Conservation (phyloP, 495 filamentous ascomycete genomes). For the Penicillium tannophilum region DNA sequence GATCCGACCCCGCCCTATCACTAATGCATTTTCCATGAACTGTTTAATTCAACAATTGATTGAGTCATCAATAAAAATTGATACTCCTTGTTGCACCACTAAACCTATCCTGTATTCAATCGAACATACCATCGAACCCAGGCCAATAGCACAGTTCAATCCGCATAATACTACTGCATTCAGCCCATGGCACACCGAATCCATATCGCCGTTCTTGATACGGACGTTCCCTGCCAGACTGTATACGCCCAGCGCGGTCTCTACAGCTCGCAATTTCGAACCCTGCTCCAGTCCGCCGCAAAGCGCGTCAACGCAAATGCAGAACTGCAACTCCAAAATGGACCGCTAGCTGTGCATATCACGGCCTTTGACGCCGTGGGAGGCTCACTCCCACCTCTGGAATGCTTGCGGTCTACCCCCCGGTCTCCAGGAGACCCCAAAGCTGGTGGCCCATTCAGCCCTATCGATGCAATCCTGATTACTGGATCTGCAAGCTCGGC, state of each 20-base stretch:
- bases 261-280: conserved; percentile 32
- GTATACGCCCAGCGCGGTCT: conserved; percentile 30
- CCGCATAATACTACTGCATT: not conserved
- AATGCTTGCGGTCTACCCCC: conserved; percentile 27
- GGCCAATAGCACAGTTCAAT: not conserved
- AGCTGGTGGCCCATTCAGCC: conserved; percentile 17
- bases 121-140: not conserved
- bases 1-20: conserved; percentile 20
- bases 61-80: not conserved
- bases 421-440: conserved; percentile 8
- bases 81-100: not conserved
- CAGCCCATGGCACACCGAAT: conserved; percentile 18
- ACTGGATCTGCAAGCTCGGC: conserved; percentile 40
- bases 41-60: not conserved
- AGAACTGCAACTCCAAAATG: conserved; percentile 13
- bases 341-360: conserved; percentile 30
- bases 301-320: conserved; percentile 23
- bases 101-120: not conserved
- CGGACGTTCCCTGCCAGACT: conserved; percentile 14
- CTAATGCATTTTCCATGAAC: not conserved
- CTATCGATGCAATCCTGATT: conserved; percentile 44
- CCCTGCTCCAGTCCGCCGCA: conserved; percentile 28
- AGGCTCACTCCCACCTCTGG: conserved; percentile 32
- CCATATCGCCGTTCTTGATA: conserved; percentile 47
- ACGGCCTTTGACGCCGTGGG: conserved; percentile 45